Evolutionary conservation across 345 rosid species (phyloP).

Genomic region (Citrus glauca): DNA sequence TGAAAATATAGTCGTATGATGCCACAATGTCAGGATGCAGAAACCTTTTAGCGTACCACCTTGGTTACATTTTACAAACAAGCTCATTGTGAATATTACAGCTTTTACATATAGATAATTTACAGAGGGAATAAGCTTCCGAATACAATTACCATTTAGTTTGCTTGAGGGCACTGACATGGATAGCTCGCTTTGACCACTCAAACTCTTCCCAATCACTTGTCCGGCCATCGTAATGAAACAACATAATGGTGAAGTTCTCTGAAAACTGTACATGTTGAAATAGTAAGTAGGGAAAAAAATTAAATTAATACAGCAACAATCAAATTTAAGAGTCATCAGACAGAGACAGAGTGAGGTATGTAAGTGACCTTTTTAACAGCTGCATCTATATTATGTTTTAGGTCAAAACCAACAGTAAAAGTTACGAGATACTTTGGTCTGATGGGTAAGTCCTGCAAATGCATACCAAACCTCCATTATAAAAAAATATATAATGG

Average conservation of each 20-base stretch:
- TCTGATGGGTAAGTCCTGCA: conserved; percentile 67
- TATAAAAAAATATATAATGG: no score
- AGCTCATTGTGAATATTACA: conserved; percentile 7
- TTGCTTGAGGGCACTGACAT: conserved; percentile 78
- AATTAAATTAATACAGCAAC: neutral
- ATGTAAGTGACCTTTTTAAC: conserved; percentile 58
- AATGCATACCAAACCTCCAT: neutral
- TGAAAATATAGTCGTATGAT: conserved; percentile 79
- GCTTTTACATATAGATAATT: neutral
- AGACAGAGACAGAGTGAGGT: neutral
- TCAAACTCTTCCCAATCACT: conserved; percentile 91
- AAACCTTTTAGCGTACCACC: conserved; percentile 99
- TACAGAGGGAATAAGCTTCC: conserved; percentile 19
- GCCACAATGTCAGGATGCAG: conserved; percentile 90
- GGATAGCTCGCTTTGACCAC: conserved; percentile 93
- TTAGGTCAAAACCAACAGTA: conserved; percentile 86
- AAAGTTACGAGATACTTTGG: conserved; percentile 83
- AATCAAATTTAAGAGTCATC: neutral
- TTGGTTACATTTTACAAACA: conserved; percentile 20
- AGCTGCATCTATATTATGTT: conserved; percentile 72
- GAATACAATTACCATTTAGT: conserved; percentile 60
- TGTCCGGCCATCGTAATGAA: conserved; percentile 85
- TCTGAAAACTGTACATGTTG: conserved; percentile 68
- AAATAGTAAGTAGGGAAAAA: conserved; percentile 2
- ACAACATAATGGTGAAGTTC: conserved; percentile 77